A percentile compares a stretch with the other conserved stretches of the same genome.
These are phyloP conservation scores for Saturnispora serradocipensis DNA, from an alignment of 805 yeast species.

Conservation along the genomic window DNA sequence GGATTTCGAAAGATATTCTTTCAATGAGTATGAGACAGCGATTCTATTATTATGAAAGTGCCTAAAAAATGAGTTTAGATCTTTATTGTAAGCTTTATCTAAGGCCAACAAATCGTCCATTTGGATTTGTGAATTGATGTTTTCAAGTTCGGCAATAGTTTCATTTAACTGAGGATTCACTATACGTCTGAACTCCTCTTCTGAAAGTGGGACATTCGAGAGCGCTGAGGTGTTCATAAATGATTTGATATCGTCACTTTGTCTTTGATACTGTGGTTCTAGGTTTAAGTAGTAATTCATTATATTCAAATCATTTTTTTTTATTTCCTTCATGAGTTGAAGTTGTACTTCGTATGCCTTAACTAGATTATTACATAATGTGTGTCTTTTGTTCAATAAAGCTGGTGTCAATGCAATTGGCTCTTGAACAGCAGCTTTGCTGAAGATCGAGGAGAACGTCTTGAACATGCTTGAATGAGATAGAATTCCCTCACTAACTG, in stretches of 20 bases:
- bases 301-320: not conserved
- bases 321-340: not conserved
- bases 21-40: slow-evolving; percentile 19
- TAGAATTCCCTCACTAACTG: not conserved
- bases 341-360: slow-evolving; percentile 12
- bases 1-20: slow-evolving; percentile 16
- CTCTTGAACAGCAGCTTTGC: slow-evolving; percentile 1
- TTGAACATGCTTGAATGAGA: slow-evolving; percentile 8
- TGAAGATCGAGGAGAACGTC: slow-evolving; percentile 5
- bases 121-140: slow-evolving; percentile 8
- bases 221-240: not conserved
- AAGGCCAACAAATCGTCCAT: slow-evolving; percentile 16
- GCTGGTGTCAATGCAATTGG: slow-evolving; percentile 10
- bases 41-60: slow-evolving; percentile 21
- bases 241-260: not conserved
- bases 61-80: slow-evolving; percentile 18
- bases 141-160: slow-evolving; percentile 10
- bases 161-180: slow-evolving; percentile 8
- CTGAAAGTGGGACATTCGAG: not conserved
- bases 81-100: slow-evolving; percentile 13
- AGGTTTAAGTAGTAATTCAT: slow-evolving; percentile 9
- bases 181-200: slow-evolving; percentile 5
- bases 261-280: not conserved
- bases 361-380: slow-evolving; percentile 4
- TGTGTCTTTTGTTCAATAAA: slow-evolving; percentile 7